These are phyloP conservation scores for Aureobasidium namibiae DNA, from an alignment of 2,329 filamentous ascomycete genomes.

Conservation along the genomic window DNA sequence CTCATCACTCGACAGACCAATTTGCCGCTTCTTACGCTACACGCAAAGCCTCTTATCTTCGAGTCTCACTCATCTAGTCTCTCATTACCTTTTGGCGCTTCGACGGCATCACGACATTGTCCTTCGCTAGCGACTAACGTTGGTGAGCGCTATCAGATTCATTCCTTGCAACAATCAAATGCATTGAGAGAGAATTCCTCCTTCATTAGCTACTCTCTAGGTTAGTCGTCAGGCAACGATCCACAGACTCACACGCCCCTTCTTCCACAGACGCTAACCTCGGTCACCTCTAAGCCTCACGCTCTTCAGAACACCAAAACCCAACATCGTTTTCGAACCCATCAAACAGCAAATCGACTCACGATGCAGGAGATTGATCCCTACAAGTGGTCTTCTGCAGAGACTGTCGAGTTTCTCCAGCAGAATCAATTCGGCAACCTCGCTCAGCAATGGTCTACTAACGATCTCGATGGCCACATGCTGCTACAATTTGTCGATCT, in stretches of 20 bases:
- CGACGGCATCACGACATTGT: background rate
- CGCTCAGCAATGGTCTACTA: constrained; percentile 47
- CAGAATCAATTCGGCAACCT: constrained; percentile 35
- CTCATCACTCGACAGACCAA: background rate
- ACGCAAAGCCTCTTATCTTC: background rate
- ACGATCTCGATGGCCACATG: constrained; percentile 57
- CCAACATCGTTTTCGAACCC: background rate
- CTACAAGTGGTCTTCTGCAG: constrained; percentile 62
- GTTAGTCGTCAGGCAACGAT: background rate
- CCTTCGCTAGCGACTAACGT: background rate
- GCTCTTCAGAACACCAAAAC: background rate
- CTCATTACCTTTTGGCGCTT: background rate
- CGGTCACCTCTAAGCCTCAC: background rate
- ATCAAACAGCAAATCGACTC: background rate
- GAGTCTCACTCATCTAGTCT: background rate
- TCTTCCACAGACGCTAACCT: background rate
- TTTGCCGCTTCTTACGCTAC: background rate
- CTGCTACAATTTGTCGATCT: constrained; percentile 52
- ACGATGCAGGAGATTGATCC: constrained; percentile 48
- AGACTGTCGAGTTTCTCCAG: constrained; percentile 60
- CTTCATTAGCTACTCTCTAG: background rate
- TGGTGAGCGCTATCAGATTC: background rate
- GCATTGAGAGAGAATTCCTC: too few species aligned
- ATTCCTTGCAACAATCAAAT: background rate
- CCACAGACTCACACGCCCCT: background rate